Base-by-base conservation (phyloP, 2,329 filamentous ascomycete genomes). In the Calonectria multiphialidica region DNA sequence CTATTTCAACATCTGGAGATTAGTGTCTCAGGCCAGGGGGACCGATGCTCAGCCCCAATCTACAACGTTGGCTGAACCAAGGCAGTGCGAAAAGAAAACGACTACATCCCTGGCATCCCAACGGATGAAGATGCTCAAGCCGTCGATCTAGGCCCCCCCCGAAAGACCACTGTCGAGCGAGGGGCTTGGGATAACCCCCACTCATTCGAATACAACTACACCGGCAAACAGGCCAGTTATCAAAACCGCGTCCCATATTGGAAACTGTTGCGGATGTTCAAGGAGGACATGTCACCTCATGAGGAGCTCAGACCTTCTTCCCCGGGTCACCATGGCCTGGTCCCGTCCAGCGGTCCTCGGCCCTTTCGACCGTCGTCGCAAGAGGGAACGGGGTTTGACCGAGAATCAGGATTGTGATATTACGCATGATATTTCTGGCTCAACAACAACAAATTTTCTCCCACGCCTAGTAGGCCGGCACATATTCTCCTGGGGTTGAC, bases 211-310 rank as follows among this genome's bases (percentile, higher is more conserved):
- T 49, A 40, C 50, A 30, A 63, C 61, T 62, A 61, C 66, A 62
- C 67, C 67, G 65, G 64, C 69, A 63, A 57, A 42, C 64, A 67
- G 66, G 23, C 44, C 62, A 49, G 53, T 59, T 55, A 50, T 66
- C 42, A 35, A 18, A 42, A 59, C 65, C 45, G 61, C 40, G 62
- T 18, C 63, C 64, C 64, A 70, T 67, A 67, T 72, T 50, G 57
- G 66, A 67, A 21, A 45, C 47, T 57, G 30, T 55, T 53, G 65
- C 68, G 61, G 72, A 45, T 42, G 57, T 23, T 61, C 57, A 50
- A 68, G 30, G 23, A 42, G 53, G 64, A 72, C 66, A 69, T 65
- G 64, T 71, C 74, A 75, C 68, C 68, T 75, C 70, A 74, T 71
- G 62, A 37, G 66, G 71, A 73, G 63, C 70, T 68, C 62, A 71